A percentile compares a stretch with the other conserved stretches of the same genome.
These are phyloP conservation scores for Plectosphaerella cucumerina DNA, from an alignment of 2,329 filamentous ascomycete species.

Conservation along the genomic window DNA sequence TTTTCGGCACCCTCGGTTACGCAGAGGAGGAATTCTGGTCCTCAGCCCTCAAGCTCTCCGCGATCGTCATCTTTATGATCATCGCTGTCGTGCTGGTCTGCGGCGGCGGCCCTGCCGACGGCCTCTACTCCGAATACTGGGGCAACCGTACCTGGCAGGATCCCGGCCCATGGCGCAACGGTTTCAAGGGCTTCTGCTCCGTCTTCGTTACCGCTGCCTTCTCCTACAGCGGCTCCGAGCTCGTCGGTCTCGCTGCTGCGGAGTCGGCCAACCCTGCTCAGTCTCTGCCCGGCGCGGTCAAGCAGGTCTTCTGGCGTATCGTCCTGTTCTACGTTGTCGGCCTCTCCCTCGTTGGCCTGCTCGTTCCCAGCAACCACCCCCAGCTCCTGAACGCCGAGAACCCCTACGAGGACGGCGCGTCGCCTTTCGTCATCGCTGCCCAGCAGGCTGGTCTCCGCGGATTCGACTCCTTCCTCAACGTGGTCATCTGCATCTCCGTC, in stretches of 20 bases:
- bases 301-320: constrained; percentile 62
- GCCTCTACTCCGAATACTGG: constrained; percentile 34
- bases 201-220: constrained; percentile 69
- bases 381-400: constrained; percentile 38
- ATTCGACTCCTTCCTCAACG: constrained; percentile 48
- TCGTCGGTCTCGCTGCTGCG: constrained; percentile 66
- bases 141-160: constrained; percentile 38
- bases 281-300: constrained; percentile 72
- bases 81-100: constrained; percentile 52
- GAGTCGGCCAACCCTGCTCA: constrained; percentile 65
- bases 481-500: constrained; percentile 49
- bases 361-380: constrained; percentile 36
- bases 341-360: constrained; percentile 42
- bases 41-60: constrained; percentile 49
- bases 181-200: constrained; percentile 65
- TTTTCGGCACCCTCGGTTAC: constrained; percentile 51
- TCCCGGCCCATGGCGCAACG: constrained; percentile 57
- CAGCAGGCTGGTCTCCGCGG: constrained; percentile 42
- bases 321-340: constrained; percentile 46
- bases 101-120: constrained; percentile 49
- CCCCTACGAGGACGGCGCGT: constrained; percentile 33
- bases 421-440: constrained; percentile 11
- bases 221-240: constrained; percentile 63
- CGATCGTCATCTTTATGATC: constrained; percentile 59
- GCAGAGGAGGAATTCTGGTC: constrained; percentile 55